phyloP scores from a whole-genome alignment of 2,329 filamentous ascomycete species.

The Knufia petricola region DNA sequence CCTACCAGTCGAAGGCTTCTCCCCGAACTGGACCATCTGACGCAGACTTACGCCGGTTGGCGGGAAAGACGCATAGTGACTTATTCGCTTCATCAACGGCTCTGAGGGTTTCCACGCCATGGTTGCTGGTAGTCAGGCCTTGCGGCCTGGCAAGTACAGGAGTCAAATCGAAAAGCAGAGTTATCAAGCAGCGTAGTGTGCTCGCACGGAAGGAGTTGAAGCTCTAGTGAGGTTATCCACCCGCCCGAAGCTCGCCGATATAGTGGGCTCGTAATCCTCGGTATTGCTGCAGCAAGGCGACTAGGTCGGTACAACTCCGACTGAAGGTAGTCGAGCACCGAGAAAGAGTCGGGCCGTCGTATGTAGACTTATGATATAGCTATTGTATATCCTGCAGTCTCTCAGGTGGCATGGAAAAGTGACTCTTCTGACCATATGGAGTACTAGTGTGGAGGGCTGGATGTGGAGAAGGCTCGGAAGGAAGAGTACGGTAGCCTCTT shows the following conservation, averaged over 20 bases:
- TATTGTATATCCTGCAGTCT: neutral
- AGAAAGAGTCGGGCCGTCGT: neutral
- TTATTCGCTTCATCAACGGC: slow-evolving; percentile 91
- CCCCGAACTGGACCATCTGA: slow-evolving; percentile 98
- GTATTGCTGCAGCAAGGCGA: neutral
- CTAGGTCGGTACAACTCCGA: neutral
- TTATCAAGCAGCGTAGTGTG: slow-evolving; percentile 4
- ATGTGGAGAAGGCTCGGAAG: neutral
- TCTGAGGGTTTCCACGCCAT: slow-evolving; percentile 95
- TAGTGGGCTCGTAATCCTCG: neutral
- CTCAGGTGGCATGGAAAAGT: neutral
- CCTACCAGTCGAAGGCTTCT: slow-evolving; percentile 80
- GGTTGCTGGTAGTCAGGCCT: slow-evolving; percentile 24
- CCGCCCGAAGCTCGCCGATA: slow-evolving; percentile 10
- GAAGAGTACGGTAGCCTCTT: neutral
- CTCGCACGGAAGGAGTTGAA: slow-evolving; percentile 7
- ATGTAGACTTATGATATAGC: neutral
- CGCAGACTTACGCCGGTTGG: slow-evolving; percentile 91
- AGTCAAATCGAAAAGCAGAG: slow-evolving; percentile 5
- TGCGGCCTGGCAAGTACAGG: slow-evolving; percentile 21
- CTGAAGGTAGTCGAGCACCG: neutral
- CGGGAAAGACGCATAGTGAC: slow-evolving; percentile 92
- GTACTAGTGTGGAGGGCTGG: neutral
- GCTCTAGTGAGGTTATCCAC: slow-evolving; percentile 6
- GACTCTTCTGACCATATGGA: slow-evolving; percentile 1